Evolutionary conservation across 176 grass and related monocot genomes (phyloP).

Genomic region (Ananas comosus): DNA sequence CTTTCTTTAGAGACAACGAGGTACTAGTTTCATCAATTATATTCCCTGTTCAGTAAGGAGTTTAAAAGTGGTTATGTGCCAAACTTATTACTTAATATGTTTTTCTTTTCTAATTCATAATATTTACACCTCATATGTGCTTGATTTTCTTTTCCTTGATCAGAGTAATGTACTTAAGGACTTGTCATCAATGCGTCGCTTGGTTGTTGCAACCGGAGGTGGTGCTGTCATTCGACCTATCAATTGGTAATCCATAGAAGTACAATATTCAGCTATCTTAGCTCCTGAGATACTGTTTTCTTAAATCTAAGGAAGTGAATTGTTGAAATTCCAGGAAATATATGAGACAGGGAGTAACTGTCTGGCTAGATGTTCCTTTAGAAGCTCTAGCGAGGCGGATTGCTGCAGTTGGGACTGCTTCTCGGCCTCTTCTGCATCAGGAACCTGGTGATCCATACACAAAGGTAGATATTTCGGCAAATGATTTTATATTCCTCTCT

Average conservation of each 20-base stretch:
- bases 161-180: constrained; percentile 22
- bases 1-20: constrained; percentile 23
- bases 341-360: constrained; percentile 18
- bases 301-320: not conserved
- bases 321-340: constrained; percentile 13
- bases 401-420: constrained; percentile 27
- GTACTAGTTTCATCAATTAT: not conserved
- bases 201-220: constrained; percentile 25
- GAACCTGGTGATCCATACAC: constrained; percentile 25
- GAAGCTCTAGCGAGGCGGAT: constrained; percentile 26
- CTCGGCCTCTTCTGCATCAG: constrained; percentile 25
- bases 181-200: constrained; percentile 17
- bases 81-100: not conserved
- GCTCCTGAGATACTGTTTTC: not conserved
- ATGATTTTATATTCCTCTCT: not conserved
- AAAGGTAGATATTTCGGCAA: not conserved
- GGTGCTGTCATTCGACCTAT: constrained; percentile 22
- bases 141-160: not conserved
- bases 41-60: not conserved
- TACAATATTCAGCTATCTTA: too few relatives aligned
- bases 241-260: constrained; percentile 17
- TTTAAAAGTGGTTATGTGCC: not conserved
- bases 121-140: not conserved
- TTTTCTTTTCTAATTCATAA: not conserved
- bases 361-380: constrained; percentile 25